Conservation (phyloP, 2,329 filamentous ascomycete species). For the Penicillium sp. region DNA sequence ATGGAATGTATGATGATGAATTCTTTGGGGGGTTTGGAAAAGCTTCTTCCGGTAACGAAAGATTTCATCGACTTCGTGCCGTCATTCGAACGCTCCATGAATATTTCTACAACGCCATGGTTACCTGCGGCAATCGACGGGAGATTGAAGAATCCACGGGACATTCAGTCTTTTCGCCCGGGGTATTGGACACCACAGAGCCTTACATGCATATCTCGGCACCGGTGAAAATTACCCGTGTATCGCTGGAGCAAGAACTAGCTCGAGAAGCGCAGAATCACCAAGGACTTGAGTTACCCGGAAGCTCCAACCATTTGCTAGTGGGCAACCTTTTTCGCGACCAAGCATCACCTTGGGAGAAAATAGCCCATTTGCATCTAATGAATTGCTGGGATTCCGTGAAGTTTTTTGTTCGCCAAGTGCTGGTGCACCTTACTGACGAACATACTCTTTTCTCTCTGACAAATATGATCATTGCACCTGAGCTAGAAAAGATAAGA, state of each 20-base stretch:
- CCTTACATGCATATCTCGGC: conserved; percentile 18
- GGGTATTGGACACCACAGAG: not conserved
- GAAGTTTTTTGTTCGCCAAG: conserved; percentile 23
- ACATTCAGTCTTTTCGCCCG: not conserved
- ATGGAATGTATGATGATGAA: conserved; percentile 46
- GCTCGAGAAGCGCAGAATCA: conserved; percentile 31
- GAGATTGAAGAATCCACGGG: not conserved
- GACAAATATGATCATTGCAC: conserved; percentile 19
- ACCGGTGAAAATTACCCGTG: conserved; percentile 3
- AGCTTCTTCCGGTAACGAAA: conserved; percentile 15
- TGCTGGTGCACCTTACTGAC: conserved; percentile 32
- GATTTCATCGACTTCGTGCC: conserved; percentile 33
- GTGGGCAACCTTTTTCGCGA: conserved; percentile 40
- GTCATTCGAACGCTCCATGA: conserved; percentile 31
- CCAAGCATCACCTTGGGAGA: conserved; percentile 39
- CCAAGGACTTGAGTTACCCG: conserved; percentile 40
- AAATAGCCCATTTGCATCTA: conserved; percentile 31
- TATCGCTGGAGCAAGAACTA: conserved; percentile 22
- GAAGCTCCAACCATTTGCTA: conserved; percentile 38
- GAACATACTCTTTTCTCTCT: conserved; percentile 25
- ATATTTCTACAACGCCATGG: conserved; percentile 33
- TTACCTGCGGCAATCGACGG: conserved; percentile 18
- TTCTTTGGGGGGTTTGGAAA: conserved; percentile 42
- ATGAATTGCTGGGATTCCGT: conserved; percentile 29
- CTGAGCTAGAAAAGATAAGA: conserved; percentile 28